Percentiles rank a stretch among this genome's conserved stretches.
These are phyloP conservation scores for Actinomortierella wolfii DNA, from an alignment of 371 early-diverging fungal genomes.

Conservation along the genomic window DNA sequence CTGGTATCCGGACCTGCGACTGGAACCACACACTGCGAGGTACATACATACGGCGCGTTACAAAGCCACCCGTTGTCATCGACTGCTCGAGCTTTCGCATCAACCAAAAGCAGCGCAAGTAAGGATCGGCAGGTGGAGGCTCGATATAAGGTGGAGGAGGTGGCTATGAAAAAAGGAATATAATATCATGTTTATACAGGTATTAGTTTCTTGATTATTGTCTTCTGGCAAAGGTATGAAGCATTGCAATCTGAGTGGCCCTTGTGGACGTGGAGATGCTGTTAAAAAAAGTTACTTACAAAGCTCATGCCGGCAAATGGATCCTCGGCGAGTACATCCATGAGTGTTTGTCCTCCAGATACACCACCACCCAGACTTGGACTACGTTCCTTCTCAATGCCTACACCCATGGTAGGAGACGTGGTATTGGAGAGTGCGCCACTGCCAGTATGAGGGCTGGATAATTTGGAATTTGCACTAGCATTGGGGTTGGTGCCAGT, in stretches of 20 bases:
- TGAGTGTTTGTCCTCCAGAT: slow-evolving; percentile 24
- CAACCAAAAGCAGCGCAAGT: slow-evolving; percentile 50
- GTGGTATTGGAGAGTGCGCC: slow-evolving; percentile 1
- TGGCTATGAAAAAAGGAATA: slow-evolving; percentile 18
- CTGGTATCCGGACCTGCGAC: slow-evolving; percentile 33
- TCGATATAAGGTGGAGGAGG: slow-evolving; percentile 39
- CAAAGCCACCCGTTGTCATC: slow-evolving; percentile 49
- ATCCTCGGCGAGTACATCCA: slow-evolving; percentile 34
- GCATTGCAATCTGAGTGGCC: too few relatives aligned
- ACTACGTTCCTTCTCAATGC: slow-evolving; percentile 25
- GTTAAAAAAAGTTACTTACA: too few relatives aligned
- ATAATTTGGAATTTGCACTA: background rate
- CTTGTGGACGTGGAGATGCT: too few relatives aligned
- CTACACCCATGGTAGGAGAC: slow-evolving; percentile 18
- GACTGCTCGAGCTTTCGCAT: slow-evolving; percentile 49
- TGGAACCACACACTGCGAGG: slow-evolving; percentile 49
- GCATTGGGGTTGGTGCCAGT: slow-evolving; percentile 25
- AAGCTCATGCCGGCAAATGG: slow-evolving; percentile 35
- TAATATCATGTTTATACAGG: too few relatives aligned
- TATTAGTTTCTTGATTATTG: too few relatives aligned
- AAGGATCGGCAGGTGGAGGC: slow-evolving; percentile 37
- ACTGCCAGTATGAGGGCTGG: too few relatives aligned
- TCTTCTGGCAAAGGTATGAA: too few relatives aligned
- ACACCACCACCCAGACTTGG: slow-evolving; percentile 16
- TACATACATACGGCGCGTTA: slow-evolving; percentile 48